A percentile compares a stretch with the other conserved stretches of the same genome.
Conservation (phyloP, 169 alveolate species). For the Sarcocystis neurona region DNA sequence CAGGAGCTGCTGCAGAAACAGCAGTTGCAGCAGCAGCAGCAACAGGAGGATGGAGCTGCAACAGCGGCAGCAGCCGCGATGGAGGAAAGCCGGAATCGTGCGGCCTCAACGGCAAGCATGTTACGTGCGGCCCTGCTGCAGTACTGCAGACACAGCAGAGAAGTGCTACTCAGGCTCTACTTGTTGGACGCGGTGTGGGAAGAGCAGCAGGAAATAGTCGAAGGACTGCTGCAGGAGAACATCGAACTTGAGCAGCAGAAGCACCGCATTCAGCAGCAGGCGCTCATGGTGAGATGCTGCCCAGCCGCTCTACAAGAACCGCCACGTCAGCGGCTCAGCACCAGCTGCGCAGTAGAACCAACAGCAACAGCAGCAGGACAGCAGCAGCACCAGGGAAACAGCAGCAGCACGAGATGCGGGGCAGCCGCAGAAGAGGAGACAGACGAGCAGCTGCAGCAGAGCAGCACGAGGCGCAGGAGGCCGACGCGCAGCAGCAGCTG, state of each 20-base stretch:
- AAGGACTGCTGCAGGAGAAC: conserved; percentile 25
- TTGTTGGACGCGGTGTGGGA: conserved; percentile 41
- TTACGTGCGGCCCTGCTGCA: conserved; percentile 44
- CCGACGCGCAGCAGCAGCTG: too few species aligned
- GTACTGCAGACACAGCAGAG: conserved; percentile 56
- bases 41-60: conserved; percentile 1
- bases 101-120: conserved; percentile 35
- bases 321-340: too few species aligned
- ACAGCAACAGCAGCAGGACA: too few species aligned
- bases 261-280: not conserved
- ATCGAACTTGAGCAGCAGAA: conserved; percentile 19
- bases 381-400: too few species aligned
- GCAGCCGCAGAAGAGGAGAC: too few species aligned
- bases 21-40: conserved; percentile 1
- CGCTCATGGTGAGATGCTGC: conserved; percentile 25
- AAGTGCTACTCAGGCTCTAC: conserved; percentile 45
- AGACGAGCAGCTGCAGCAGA: too few species aligned
- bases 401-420: too few species aligned
- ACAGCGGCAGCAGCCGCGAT: conserved; percentile 6
- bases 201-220: conserved; percentile 27
- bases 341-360: too few species aligned
- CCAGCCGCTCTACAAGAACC: too few species aligned
- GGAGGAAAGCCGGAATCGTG: not conserved
- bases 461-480: too few species aligned
- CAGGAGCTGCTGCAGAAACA: conserved; percentile 6